Evolutionary conservation across 148 eudicot genomes (phyloP).

Genomic region (Amaranthus palmeri): DNA sequence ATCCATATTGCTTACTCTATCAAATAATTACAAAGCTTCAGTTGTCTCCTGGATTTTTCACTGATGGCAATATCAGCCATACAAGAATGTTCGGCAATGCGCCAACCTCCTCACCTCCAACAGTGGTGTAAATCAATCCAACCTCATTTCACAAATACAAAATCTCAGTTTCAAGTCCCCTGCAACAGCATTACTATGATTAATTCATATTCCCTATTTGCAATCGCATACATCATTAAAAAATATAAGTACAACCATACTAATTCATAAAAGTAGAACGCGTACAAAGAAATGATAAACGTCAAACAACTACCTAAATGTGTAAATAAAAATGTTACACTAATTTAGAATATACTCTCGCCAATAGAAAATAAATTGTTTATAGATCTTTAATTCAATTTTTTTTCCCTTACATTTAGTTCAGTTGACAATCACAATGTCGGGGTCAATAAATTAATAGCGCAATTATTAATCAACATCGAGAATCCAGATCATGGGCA

Average conservation of each 20-base stretch:
- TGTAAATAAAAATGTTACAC: background rate
- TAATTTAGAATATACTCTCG: background rate
- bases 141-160: constrained; percentile 13
- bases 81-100: constrained; percentile 11
- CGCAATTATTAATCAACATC: no score
- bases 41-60: constrained; percentile 11
- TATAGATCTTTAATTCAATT: background rate
- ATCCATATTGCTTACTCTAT: constrained; percentile 50
- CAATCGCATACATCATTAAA: no score
- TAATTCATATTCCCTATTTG: background rate
- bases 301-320: background rate
- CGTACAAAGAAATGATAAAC: no score
- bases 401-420: no score
- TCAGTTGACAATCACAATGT: constrained; percentile 3
- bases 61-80: background rate
- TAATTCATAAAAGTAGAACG: background rate
- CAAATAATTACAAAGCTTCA: constrained; percentile 12
- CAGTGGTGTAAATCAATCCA: constrained; percentile 20
- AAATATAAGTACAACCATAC: background rate
- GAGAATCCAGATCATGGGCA: no score
- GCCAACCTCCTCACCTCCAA: constrained; percentile 26
- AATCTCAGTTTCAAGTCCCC: constrained; percentile 13
- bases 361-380: background rate
- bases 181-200: constrained; percentile 15
- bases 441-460: background rate